Evolutionary conservation across 2,329 filamentous ascomycete species (phyloP).

Genomic region (Penicillium sp.): DNA sequence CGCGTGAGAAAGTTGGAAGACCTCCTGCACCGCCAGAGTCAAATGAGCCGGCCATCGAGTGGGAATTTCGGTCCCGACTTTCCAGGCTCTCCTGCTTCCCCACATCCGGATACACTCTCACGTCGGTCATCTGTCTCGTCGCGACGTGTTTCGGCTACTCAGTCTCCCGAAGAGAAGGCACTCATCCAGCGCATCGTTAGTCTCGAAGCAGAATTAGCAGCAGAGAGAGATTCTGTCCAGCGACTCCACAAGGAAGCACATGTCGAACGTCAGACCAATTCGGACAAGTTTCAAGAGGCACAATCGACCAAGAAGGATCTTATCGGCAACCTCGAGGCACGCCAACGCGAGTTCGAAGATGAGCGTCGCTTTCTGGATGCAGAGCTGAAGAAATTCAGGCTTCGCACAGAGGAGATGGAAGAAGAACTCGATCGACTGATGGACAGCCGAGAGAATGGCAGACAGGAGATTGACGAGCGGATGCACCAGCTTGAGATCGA

Average conservation of each 20-base stretch:
- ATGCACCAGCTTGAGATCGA: slow-evolving; percentile 70
- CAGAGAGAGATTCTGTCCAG: slow-evolving; percentile 69
- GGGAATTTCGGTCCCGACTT: slow-evolving; percentile 50
- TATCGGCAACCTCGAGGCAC: slow-evolving; percentile 89
- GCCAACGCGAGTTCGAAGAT: slow-evolving; percentile 82
- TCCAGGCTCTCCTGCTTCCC: slow-evolving; percentile 44
- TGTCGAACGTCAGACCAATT: slow-evolving; percentile 58
- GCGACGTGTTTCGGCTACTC: slow-evolving; percentile 62
- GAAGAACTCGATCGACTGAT: slow-evolving; percentile 86
- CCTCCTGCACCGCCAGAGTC: slow-evolving; percentile 78
- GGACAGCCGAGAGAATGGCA: slow-evolving; percentile 81
- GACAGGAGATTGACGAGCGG: slow-evolving; percentile 67
- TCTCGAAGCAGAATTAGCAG: slow-evolving; percentile 75
- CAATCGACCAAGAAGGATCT: slow-evolving; percentile 93
- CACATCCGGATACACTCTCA: slow-evolving; percentile 47
- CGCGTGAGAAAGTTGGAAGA: slow-evolving; percentile 90
- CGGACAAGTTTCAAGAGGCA: slow-evolving; percentile 74
- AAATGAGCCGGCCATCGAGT: slow-evolving; percentile 55
- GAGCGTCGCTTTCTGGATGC: slow-evolving; percentile 81
- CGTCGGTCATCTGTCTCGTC: slow-evolving; percentile 63
- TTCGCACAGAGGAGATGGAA: slow-evolving; percentile 82
- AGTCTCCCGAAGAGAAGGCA: slow-evolving; percentile 61
- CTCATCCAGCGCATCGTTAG: slow-evolving; percentile 63
- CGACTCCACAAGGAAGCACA: slow-evolving; percentile 71
- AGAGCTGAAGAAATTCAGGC: slow-evolving; percentile 74